Evolutionary conservation across 768 basidiomycete species (phyloP), one percentile per base, ranked within the genome.

Genomic region (Pluteus cervinus): DNA sequence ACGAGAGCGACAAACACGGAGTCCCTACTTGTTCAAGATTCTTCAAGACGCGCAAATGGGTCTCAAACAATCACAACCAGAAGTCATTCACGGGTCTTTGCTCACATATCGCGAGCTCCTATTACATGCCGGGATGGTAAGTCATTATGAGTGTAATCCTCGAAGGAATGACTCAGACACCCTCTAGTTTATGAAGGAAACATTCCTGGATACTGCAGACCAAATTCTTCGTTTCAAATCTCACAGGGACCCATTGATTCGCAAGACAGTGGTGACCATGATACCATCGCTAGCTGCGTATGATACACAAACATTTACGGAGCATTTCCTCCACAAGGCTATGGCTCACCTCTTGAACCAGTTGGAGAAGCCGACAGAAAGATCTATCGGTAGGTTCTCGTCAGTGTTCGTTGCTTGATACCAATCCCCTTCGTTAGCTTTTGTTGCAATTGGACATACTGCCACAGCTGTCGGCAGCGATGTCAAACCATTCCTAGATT

Each of bases 201-300:
- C 74, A 34, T 98, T 89, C 54, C 57, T 85, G 30, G 83, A 86
- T 46, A 84, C 88, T 5, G 89, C 89, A 42, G 93, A 97, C 37
- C 80, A 87, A 46, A 88, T 97, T 32, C 69, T 98, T 20, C 76
- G 79, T 24, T 96, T 93, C 69, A 84, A 82, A 57, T 75, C 83
- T 7, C 86, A 90, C 55, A 75, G 89, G 45, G 96, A 99, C 50
- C 65, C 76, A 14, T 76, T 90, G 25, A 85, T 99, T 42, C 81
- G 91, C 29, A 86, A 88, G 59, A 91, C 90, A 66, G 93, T 98
- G 42, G 92, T 98, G 52, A 86, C 87, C 6, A 79, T 99, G 53
- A 92, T 99, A 30, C 94, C 96, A 1, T 87, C 88, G 4, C 76
- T 98, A 44, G 94, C 93, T 16, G 81, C 84, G 3, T 99, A 97